Percentiles rank a stretch among this genome's conserved stretches.
Evolutionary conservation across 148 eudicot genomes (phyloP).

Genomic region (Limonium bicolor): DNA sequence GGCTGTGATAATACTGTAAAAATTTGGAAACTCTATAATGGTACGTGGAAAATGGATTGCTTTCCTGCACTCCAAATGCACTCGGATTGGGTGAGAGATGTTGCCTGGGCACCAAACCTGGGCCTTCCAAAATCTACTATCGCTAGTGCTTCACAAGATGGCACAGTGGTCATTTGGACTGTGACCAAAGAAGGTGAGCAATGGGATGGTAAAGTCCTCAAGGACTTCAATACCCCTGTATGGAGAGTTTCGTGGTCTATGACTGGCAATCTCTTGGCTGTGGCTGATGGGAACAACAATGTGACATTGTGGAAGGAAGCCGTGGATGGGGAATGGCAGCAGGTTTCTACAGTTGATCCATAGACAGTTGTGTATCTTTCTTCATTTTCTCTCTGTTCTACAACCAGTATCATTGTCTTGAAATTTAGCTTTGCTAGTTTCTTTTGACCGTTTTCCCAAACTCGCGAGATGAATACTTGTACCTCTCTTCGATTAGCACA

Average conservation of each 20-base stretch:
- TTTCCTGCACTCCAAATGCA: constrained; percentile 80
- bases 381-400: not conserved
- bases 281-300: constrained; percentile 68
- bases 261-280: constrained; percentile 75
- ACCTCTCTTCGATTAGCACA: too few relatives aligned
- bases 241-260: constrained; percentile 95
- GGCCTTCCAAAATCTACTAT: constrained; percentile 83
- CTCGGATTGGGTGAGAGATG: constrained; percentile 75
- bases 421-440: constrained; percentile 4
- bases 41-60: constrained; percentile 76
- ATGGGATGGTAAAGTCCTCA: constrained; percentile 78
- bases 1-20: constrained; percentile 78
- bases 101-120: constrained; percentile 85
- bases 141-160: constrained; percentile 86
- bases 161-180: constrained; percentile 79
- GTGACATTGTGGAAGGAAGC: constrained; percentile 85
- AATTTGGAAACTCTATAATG: constrained; percentile 66
- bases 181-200: constrained; percentile 68
- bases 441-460: constrained; percentile 1
- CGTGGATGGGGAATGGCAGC: constrained; percentile 84
- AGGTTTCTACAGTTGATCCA: constrained; percentile 52
- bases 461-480: too few relatives aligned
- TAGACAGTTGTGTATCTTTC: constrained; percentile 17
- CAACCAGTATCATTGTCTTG: not conserved
- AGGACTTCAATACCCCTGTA: constrained; percentile 74